Evolutionary conservation across 23 red algal species (phyloP).

Genomic region (Gracilaria gracilis): DNA sequence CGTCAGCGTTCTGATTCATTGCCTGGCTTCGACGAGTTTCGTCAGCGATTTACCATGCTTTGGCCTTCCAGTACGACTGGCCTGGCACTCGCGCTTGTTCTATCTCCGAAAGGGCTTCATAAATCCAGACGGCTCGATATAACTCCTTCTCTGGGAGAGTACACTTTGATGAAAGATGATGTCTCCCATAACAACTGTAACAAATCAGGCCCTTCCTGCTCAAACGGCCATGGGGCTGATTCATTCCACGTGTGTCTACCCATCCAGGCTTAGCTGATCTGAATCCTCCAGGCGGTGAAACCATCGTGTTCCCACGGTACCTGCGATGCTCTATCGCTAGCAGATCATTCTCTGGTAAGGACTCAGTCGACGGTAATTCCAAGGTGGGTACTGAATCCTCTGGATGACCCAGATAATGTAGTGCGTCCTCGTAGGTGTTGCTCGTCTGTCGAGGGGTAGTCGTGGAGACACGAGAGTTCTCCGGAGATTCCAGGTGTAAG

Average conservation of each 20-base stretch:
- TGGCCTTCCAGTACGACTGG: constrained; percentile 24
- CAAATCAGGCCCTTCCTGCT: constrained; percentile 19
- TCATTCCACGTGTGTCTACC: neutral
- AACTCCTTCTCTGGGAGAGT: neutral
- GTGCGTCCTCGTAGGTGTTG: neutral
- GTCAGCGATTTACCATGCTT: neutral
- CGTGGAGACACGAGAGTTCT: neutral
- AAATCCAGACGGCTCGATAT: constrained; percentile 10
- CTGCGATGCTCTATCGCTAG: neutral
- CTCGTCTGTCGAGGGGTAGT: neutral
- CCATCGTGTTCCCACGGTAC: neutral
- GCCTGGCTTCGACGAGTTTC: neutral
- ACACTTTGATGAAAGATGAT: constrained; percentile 15
- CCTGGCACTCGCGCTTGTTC: neutral
- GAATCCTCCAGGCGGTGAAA: constrained; percentile 10
- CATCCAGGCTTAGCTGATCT: neutral
- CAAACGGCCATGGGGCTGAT: neutral
- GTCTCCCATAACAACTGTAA: constrained; percentile 19
- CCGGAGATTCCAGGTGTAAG: neutral
- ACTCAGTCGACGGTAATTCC: neutral
- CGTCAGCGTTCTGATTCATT: neutral
- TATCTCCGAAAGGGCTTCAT: neutral
- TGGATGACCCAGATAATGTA: neutral
- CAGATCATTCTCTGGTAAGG: neutral
- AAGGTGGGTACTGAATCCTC: neutral